phyloP scores from a whole-genome alignment of 441 rosid species.

The Gossypium davidsonii region DNA sequence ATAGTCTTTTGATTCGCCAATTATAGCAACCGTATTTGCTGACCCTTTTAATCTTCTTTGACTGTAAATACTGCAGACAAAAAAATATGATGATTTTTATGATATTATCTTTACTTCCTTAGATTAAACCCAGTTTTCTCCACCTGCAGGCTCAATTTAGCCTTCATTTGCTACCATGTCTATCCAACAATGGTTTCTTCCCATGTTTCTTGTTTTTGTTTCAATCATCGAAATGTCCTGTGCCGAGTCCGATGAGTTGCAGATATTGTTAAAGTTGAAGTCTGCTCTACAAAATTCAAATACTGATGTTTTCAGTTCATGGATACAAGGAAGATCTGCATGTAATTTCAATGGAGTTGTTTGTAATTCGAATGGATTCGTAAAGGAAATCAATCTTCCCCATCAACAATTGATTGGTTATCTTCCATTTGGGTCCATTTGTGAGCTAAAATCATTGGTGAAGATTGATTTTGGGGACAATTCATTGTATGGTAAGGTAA shows the following conservation, averaged over 20 bases:
- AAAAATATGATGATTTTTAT: background rate
- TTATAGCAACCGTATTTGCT: background rate
- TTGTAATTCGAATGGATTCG: slow-evolving; percentile 33
- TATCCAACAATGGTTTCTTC: slow-evolving; percentile 1
- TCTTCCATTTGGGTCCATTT: slow-evolving; percentile 39
- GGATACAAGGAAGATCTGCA: slow-evolving; percentile 23
- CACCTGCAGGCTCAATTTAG: background rate
- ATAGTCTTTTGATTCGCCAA: no score
- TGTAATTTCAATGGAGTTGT: slow-evolving; percentile 45
- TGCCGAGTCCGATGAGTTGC: slow-evolving; percentile 34
- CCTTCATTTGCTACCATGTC: slow-evolving; percentile 19
- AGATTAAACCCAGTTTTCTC: background rate
- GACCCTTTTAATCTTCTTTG: background rate
- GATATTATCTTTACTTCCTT: background rate
- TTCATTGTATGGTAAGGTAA: slow-evolving; percentile 28
- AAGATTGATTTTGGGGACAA: slow-evolving; percentile 39
- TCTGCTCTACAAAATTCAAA: slow-evolving; percentile 23
- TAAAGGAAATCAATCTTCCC: slow-evolving; percentile 39
- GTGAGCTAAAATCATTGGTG: slow-evolving; percentile 32
- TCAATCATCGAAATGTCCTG: slow-evolving; percentile 12
- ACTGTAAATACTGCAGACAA: background rate
- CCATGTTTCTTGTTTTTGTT: slow-evolving; percentile 20
- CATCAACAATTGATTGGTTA: slow-evolving; percentile 19
- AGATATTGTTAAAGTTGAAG: slow-evolving; percentile 32
- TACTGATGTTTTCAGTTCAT: slow-evolving; percentile 25